phyloP scores from a whole-genome alignment of 1,284 basidiomycete species.

The Naganishia albida region DNA sequence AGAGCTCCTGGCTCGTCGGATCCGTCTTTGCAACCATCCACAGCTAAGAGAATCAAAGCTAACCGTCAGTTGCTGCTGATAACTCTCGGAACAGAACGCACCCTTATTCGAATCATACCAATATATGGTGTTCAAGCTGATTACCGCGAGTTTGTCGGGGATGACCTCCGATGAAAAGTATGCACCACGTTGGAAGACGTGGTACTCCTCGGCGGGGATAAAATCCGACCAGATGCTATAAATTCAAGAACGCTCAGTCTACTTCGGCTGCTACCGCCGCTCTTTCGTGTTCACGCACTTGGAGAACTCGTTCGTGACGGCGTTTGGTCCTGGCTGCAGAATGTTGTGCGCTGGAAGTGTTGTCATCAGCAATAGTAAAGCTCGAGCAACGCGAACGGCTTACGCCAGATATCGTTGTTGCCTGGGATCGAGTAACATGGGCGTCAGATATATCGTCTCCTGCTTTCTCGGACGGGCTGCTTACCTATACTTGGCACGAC shows the following conservation, averaged over 20 bases:
- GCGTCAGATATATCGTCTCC: constrained; percentile 6
- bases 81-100: constrained; percentile 44
- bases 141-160: constrained; percentile 71
- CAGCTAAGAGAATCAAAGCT: constrained; percentile 40
- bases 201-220: constrained; percentile 76
- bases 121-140: constrained; percentile 88
- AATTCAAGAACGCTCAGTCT: constrained; percentile 12
- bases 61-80: constrained; percentile 4
- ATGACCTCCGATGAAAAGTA: constrained; percentile 84
- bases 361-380: not conserved
- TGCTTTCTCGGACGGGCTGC: constrained; percentile 35
- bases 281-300: constrained; percentile 55
- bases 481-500: constrained; percentile 80
- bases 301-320: constrained; percentile 72
- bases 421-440: constrained; percentile 54
- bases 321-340: constrained; percentile 68
- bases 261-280: not conserved
- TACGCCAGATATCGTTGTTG: constrained; percentile 86
- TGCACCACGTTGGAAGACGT: constrained; percentile 79
- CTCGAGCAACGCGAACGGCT: constrained; percentile 49
- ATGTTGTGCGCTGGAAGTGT: constrained; percentile 60
- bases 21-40: constrained; percentile 66
- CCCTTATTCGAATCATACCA: constrained; percentile 91
- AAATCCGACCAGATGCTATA: constrained; percentile 77
- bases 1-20: constrained; percentile 73